phyloP scores from a whole-genome alignment of 2,329 filamentous ascomycete genomes.

The Bipolaris cookei region DNA sequence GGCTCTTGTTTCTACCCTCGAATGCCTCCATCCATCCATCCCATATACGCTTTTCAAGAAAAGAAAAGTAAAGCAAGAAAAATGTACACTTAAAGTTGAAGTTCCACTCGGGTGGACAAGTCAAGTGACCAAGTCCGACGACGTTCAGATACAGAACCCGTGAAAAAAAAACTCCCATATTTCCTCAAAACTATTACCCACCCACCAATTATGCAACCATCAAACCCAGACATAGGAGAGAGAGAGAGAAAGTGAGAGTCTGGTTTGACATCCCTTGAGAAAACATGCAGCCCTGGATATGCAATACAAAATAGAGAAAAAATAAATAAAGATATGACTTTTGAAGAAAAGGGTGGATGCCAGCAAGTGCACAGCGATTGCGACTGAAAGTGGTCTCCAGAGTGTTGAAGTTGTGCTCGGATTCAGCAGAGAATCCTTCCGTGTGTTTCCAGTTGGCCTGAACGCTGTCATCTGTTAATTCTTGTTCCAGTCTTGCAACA shows the following conservation, averaged over 20 bases:
- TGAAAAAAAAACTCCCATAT: not conserved
- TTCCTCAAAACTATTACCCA: not conserved
- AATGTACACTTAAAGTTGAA: not conserved
- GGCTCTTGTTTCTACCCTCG: too few species aligned
- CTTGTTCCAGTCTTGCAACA: too few species aligned
- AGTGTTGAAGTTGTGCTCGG: not conserved
- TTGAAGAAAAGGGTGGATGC: not conserved
- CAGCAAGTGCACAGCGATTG: not conserved
- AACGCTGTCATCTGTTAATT: not conserved
- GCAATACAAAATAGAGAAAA: slow-evolving; percentile 17
- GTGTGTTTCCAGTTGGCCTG: not conserved
- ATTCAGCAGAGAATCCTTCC: not conserved
- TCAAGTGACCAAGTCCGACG: not conserved
- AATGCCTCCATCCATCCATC: not conserved
- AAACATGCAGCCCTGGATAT: slow-evolving; percentile 10
- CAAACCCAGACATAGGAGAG: not conserved
- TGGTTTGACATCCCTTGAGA: not conserved
- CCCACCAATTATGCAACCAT: slow-evolving; percentile 7
- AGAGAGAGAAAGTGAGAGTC: not conserved
- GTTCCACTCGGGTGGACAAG: not conserved
- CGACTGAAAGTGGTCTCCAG: not conserved
- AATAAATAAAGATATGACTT: slow-evolving; percentile 1
- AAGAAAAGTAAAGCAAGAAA: not conserved
- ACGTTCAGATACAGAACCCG: not conserved
- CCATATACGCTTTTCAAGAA: not conserved